Percentiles rank a stretch among this genome's conserved stretches.
These are phyloP conservation scores for Symbiodinium natans DNA, from an alignment of 73 alveolate species.

Conservation along the genomic window DNA sequence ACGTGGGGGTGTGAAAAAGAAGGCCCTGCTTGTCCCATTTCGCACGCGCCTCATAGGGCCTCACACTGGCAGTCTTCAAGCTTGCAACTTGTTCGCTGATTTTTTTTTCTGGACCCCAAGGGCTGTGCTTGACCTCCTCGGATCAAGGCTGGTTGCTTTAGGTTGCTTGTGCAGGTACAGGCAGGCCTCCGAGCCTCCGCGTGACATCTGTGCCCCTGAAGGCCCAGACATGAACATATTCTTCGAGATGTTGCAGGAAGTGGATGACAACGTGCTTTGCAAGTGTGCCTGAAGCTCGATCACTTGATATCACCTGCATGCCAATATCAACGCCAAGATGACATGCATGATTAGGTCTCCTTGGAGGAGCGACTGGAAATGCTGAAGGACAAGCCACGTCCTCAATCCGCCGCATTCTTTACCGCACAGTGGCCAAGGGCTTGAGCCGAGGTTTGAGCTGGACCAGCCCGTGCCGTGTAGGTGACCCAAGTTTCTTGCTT, in stretches of 20 bases:
- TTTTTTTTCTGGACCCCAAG: not conserved
- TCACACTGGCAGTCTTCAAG: too few relatives aligned
- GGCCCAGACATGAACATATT: constrained; percentile 84
- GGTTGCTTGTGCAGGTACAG: too few relatives aligned
- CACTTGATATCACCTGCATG: not conserved
- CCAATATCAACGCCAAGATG: too few relatives aligned
- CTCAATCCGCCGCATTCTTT: too few relatives aligned
- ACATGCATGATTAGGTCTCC: constrained; percentile 30
- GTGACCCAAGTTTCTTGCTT: not conserved
- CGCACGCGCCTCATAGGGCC: not conserved
- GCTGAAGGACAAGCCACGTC: constrained; percentile 60
- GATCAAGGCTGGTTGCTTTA: constrained; percentile 33
- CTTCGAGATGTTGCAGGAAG: constrained; percentile 87
- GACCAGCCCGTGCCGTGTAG: constrained; percentile 8
- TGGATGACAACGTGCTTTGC: constrained; percentile 79
- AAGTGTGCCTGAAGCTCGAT: constrained; percentile 13
- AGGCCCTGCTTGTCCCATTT: constrained; percentile 84
- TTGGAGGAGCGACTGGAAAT: constrained; percentile 27
- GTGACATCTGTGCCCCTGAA: too few relatives aligned
- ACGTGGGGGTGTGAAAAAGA: constrained; percentile 81
- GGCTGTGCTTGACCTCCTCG: constrained; percentile 70
- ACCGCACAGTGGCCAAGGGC: not conserved
- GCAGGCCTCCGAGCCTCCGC: too few relatives aligned
- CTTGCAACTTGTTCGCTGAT: too few relatives aligned
- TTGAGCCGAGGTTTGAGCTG: not conserved